A percentile compares a stretch with the other conserved stretches of the same genome.
Conservation (phyloP, 1,284 basidiomycete species). For the Termitomyces sp. region DNA sequence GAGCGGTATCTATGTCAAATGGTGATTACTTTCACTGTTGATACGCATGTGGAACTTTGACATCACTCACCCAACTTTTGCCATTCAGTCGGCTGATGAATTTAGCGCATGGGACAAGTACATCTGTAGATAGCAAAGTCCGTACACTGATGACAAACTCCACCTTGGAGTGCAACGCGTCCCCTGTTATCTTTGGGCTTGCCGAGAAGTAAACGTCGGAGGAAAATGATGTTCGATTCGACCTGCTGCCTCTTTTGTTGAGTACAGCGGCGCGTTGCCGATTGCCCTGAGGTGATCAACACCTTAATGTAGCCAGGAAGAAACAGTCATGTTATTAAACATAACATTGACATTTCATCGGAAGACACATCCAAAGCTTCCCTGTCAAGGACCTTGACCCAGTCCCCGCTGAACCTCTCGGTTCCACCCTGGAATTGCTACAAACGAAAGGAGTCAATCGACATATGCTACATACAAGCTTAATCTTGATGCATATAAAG, state of each 20-base stretch:
- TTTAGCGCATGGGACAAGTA: no score
- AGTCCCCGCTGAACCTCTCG: not conserved
- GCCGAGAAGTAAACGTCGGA: no score
- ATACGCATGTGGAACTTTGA: no score
- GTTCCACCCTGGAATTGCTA: not conserved
- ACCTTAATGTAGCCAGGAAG: not conserved
- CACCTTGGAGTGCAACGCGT: not conserved
- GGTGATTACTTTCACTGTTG: no score
- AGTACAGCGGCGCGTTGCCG: not conserved
- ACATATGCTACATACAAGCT: not conserved
- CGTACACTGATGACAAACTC: not conserved
- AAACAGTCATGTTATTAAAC: not conserved
- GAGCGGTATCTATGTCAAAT: no score
- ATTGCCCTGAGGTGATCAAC: not conserved
- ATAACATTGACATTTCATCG: not conserved
- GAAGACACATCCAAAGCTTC: not conserved
- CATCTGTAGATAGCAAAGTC: not conserved
- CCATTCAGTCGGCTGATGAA: no score
- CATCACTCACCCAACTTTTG: no score
- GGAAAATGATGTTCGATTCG: not conserved
- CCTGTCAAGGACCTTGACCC: not conserved
- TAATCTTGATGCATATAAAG: not conserved
- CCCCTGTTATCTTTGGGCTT: not conserved
- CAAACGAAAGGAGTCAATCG: not conserved
- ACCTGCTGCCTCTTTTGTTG: not conserved